Conservation (phyloP, 1,139 yeast species). For the Hansenula sp. region DNA sequence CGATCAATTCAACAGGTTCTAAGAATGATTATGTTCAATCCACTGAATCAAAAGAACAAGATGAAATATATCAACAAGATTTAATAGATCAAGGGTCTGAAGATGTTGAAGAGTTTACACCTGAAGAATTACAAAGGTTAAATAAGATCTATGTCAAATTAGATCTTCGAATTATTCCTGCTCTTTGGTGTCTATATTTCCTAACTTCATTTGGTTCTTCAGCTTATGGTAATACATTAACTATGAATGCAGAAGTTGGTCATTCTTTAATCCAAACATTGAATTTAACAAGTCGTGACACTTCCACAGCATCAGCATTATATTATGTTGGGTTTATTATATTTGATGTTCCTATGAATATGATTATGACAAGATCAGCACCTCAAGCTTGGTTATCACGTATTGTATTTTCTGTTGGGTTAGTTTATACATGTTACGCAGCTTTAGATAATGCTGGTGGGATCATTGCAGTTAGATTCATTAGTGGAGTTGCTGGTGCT, state of each 20-base stretch:
- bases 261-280: conserved; percentile 62
- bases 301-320: conserved; percentile 75
- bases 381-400: conserved; percentile 86
- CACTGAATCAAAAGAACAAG: conserved; percentile 5
- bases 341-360: conserved; percentile 86
- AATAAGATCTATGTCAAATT: conserved; percentile 62
- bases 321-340: conserved; percentile 80
- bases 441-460: conserved; percentile 54
- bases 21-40: neutral
- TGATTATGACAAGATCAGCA: conserved; percentile 76
- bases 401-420: conserved; percentile 72
- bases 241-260: conserved; percentile 66
- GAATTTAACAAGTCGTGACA: conserved; percentile 48
- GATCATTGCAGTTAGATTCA: conserved; percentile 65
- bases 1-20: neutral
- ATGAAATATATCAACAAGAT: neutral
- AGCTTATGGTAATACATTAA: conserved; percentile 75
- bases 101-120: conserved; percentile 15
- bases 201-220: conserved; percentile 75
- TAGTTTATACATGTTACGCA: conserved; percentile 71
- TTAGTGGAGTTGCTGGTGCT: conserved; percentile 80
- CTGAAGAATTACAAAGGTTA: conserved; percentile 34
- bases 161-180: conserved; percentile 74
- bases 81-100: conserved; percentile 1
- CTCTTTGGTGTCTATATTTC: conserved; percentile 77